Evolutionary conservation across 208 protist genomes (phyloP), one percentile per base, ranked within the genome.

Genomic region (Zelonia costaricensis): DNA sequence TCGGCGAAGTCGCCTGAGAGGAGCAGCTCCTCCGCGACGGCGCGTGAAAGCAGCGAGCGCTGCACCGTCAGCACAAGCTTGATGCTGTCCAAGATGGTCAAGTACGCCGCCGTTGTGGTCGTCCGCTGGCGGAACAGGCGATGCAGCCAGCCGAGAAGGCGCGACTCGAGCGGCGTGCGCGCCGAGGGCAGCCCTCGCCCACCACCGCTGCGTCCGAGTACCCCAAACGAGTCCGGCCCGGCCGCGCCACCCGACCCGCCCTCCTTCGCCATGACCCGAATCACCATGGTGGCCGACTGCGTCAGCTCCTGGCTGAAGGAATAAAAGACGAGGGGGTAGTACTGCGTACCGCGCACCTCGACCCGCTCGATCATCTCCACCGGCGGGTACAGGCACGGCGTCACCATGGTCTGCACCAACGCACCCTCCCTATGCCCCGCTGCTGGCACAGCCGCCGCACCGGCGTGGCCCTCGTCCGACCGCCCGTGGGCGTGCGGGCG

Each of bases 361-460:
- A 94, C 86, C 20, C 76, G 70, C 13, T 84, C 72, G 7, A 94
- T 76, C 45, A 80, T 82, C 47, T 86, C 80, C 30, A 66, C 33
- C 7, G 81, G 82, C 12, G 88, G 88, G 49, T 86, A 84, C 8
- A 94, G 69, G 54, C 84, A 94, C 16, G 88, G 84, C 4, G 88
- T 94, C 8, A 80, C 58, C 60, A 84, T 70, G 10, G 23, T 15
- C 39, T 49, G 40, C 6, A 61, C 22, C 10, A 39, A 22, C 16
- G 10, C 39, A 16, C 43, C 20, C 33, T 30, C 16, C 2, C 30
- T 15, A n/a, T n/a, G n/a, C n/a, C n/a, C n/a, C 3, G 49, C n/a
- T 7, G 30, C 15, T 61, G 5, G 4, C 22, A 16, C 30, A 18
- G 28, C 28, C 30, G 12, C 3, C 5, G 0, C 5, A 7, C 15